These are phyloP conservation scores for Penicillium sp. DNA, from an alignment of 2,329 filamentous ascomycete genomes.

Conservation along the genomic window DNA sequence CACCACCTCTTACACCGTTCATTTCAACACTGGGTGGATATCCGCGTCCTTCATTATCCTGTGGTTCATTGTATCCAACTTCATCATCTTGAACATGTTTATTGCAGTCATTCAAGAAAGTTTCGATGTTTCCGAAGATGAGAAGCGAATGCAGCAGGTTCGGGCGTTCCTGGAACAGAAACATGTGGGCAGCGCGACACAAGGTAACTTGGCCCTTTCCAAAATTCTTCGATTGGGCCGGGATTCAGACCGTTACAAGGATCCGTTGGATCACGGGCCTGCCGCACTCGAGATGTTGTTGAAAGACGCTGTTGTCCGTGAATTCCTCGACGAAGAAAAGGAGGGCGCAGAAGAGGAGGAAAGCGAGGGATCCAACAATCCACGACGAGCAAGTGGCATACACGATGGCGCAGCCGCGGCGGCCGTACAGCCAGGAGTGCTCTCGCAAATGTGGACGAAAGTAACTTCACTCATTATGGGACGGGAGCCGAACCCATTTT, in stretches of 20 bases:
- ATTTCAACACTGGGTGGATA: slow-evolving; percentile 81
- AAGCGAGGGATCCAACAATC: slow-evolving; percentile 23
- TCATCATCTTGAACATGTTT: slow-evolving; percentile 99
- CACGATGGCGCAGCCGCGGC: slow-evolving; percentile 38
- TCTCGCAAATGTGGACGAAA: slow-evolving; percentile 67
- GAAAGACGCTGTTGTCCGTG: slow-evolving; percentile 91
- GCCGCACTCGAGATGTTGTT: slow-evolving; percentile 94
- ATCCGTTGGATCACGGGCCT: slow-evolving; percentile 88
- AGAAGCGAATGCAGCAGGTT: slow-evolving; percentile 95
- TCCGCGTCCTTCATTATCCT: slow-evolving; percentile 87
- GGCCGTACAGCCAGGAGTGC: slow-evolving; percentile 59
- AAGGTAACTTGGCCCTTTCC: slow-evolving; percentile 68
- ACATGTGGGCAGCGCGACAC: slow-evolving; percentile 71
- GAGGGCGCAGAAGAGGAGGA: slow-evolving; percentile 21
- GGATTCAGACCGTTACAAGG: slow-evolving; percentile 66
- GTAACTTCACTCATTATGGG: slow-evolving; percentile 61
- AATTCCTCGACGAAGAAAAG: slow-evolving; percentile 82
- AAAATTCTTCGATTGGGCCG: slow-evolving; percentile 65
- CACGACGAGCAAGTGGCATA: slow-evolving; percentile 34
- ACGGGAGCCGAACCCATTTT: slow-evolving; percentile 91
- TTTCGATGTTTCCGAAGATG: slow-evolving; percentile 97
- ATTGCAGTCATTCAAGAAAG: slow-evolving; percentile 99
- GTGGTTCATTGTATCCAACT: slow-evolving; percentile 95
- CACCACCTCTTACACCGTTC: slow-evolving; percentile 70
- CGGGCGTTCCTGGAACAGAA: slow-evolving; percentile 92